phyloP scores from a whole-genome alignment of 352 stramenopile species.

The Phytophthora capsici region DNA sequence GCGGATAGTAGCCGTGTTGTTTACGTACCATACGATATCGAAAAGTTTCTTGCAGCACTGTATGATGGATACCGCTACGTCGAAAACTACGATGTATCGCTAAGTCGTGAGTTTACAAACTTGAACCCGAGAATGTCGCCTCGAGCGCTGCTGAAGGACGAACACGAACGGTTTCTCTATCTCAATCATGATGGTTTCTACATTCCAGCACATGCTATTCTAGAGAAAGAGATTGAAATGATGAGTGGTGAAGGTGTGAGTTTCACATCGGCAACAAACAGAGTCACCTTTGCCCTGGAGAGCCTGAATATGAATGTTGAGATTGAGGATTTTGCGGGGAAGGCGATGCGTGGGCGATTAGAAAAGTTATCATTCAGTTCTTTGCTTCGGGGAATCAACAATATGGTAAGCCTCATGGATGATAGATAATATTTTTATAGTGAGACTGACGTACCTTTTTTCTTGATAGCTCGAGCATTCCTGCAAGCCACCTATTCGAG shows the following conservation, averaged over 20 bases:
- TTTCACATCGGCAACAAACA: slow-evolving; percentile 57
- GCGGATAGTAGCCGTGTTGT: slow-evolving; percentile 60
- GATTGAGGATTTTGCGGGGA: slow-evolving; percentile 61
- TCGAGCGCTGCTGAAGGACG: slow-evolving; percentile 51
- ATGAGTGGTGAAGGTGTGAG: slow-evolving; percentile 51
- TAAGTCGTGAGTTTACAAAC: slow-evolving; percentile 69
- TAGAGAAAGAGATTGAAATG: slow-evolving; percentile 72
- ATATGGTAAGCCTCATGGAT: slow-evolving; percentile 54
- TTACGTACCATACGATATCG: slow-evolving; percentile 62
- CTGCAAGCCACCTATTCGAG: slow-evolving; percentile 65
- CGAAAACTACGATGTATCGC: slow-evolving; percentile 68
- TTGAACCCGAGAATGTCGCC: slow-evolving; percentile 70
- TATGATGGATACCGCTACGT: slow-evolving; percentile 75
- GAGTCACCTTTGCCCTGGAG: slow-evolving; percentile 73
- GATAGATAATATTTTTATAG: too few species aligned
- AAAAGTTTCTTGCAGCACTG: slow-evolving; percentile 66
- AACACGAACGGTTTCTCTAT: slow-evolving; percentile 60
- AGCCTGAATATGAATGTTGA: slow-evolving; percentile 80
- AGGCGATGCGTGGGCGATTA: slow-evolving; percentile 49
- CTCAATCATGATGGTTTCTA: slow-evolving; percentile 75
- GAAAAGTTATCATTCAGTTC: slow-evolving; percentile 63
- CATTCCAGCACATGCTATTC: slow-evolving; percentile 48
- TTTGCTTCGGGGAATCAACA: slow-evolving; percentile 60
- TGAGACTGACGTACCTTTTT: neutral
- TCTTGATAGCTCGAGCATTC: slow-evolving; percentile 62